Conservation (phyloP, 164 flowering plant genomes). For the Paratinospora sagittata region DNA sequence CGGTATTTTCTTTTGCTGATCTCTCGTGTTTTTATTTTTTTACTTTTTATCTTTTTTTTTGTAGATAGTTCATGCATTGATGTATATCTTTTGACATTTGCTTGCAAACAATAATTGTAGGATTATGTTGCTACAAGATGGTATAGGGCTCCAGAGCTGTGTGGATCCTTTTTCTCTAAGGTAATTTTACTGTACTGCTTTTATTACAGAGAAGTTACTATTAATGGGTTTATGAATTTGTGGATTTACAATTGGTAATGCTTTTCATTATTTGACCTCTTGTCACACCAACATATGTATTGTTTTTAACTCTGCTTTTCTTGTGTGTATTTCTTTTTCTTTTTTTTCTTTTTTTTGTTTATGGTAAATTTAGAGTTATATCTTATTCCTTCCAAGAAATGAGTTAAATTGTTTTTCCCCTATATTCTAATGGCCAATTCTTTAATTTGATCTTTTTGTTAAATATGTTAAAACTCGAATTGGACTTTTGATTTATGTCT, state of each 20-base stretch:
- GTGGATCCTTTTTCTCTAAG: conserved; percentile 99
- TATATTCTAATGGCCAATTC: neutral
- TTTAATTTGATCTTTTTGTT: neutral
- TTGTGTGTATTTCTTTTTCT: neutral
- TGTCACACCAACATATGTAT: neutral
- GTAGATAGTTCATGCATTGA: neutral
- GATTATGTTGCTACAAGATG: conserved; percentile 99
- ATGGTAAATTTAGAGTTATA: neutral
- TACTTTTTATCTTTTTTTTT: neutral
- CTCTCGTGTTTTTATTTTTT: neutral
- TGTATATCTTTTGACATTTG: neutral
- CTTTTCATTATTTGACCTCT: neutral
- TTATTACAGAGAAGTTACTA: neutral
- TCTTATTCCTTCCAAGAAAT: neutral
- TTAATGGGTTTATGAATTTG: neutral
- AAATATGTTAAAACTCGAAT: neutral
- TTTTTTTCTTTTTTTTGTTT: too few species aligned
- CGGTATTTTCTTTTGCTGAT: conserved; percentile 39
- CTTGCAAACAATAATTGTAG: too few species aligned
- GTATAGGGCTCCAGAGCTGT: conserved; percentile 96
- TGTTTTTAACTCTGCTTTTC: neutral
- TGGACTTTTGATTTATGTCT: too few species aligned
- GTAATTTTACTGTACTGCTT: conserved; percentile 29
- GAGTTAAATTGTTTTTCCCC: neutral
- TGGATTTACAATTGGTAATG: neutral